These are phyloP conservation scores for Metarhizium anisopliae DNA, from an alignment of 2,329 filamentous ascomycete species.

Conservation along the genomic window DNA sequence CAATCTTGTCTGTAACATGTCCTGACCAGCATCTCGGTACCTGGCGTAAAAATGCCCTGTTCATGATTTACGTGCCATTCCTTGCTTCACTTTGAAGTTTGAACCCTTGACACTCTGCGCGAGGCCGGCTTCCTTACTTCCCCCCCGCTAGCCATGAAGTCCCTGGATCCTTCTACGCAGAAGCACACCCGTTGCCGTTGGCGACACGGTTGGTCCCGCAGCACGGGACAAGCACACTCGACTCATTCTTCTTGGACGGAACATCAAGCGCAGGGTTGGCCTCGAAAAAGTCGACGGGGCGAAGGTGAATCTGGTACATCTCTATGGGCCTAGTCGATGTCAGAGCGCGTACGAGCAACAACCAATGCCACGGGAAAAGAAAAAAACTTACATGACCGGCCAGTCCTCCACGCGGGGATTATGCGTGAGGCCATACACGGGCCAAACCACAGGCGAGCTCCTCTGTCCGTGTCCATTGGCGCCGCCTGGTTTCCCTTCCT, in stretches of 20 bases:
- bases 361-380: neutral
- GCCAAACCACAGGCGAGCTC: conserved; percentile 33
- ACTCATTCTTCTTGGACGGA: conserved; percentile 26
- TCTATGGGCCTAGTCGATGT: conserved; percentile 32
- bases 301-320: conserved; percentile 33
- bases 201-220: conserved; percentile 12
- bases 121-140: conserved; percentile 7
- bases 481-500: conserved; percentile 13
- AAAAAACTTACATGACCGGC: conserved; percentile 33
- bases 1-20: neutral
- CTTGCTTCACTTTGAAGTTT: neutral
- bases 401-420: conserved; percentile 8
- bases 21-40: too few relatives aligned
- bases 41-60: neutral
- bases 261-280: conserved; percentile 38
- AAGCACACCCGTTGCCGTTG: conserved; percentile 5
- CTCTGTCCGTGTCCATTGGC: conserved; percentile 8
- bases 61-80: neutral
- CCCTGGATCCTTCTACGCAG: conserved; percentile 20
- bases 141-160: conserved; percentile 22
- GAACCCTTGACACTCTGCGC: conserved; percentile 8
- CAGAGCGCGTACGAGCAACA: neutral
- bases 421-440: conserved; percentile 50
- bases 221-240: conserved; percentile 32
- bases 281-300: conserved; percentile 36